These are phyloP conservation scores for Castanospermum australe DNA, from an alignment of 306 rosid genomes.

Conservation along the genomic window DNA sequence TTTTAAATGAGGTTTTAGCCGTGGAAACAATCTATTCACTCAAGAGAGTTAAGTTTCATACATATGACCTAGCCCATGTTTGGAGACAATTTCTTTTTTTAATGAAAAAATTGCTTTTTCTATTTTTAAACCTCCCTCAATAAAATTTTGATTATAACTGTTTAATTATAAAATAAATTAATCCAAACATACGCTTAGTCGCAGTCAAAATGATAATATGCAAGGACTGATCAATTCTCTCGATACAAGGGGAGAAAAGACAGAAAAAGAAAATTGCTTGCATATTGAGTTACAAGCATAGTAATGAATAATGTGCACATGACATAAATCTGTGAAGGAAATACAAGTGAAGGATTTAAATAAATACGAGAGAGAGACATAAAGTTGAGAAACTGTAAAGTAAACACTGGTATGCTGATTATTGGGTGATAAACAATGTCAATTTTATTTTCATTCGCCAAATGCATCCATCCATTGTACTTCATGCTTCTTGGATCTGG, in stretches of 20 bases:
- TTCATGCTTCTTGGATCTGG: neutral
- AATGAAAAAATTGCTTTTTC: no score
- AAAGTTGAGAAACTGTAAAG: neutral
- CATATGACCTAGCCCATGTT: no score
- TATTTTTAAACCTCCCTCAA: no score
- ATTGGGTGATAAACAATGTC: neutral
- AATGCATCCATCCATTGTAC: constrained; percentile 1
- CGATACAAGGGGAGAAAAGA: neutral
- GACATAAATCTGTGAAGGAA: neutral
- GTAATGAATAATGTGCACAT: neutral
- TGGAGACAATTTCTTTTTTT: no score
- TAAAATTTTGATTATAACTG: no score
- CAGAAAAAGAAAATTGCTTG: neutral
- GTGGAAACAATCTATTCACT: no score
- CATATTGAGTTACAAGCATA: neutral
- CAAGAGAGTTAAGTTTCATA: no score
- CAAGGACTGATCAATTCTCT: neutral
- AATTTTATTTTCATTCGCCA: neutral
- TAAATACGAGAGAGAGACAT: neutral
- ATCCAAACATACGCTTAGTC: no score
- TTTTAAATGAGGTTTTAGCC: no score
- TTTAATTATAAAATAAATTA: no score
- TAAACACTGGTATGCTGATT: neutral
- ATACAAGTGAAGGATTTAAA: neutral
- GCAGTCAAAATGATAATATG: neutral